Conservation (phyloP, 345 rosid species). For the Sonneratia alba region DNA sequence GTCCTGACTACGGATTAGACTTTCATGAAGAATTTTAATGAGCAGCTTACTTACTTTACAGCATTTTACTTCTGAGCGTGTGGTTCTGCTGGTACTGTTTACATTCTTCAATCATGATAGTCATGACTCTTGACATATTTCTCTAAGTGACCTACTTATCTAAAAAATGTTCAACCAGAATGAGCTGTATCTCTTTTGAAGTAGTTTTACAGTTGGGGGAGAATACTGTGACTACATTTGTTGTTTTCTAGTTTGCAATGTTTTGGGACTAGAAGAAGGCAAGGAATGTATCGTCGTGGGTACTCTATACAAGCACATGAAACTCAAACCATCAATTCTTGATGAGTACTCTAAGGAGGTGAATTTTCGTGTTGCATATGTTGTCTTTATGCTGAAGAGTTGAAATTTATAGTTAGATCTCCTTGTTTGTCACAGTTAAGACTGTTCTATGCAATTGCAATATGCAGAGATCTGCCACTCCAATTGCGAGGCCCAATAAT, state of each 20-base stretch:
- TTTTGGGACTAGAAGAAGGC: slow-evolving; percentile 72
- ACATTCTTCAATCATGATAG: too few species aligned
- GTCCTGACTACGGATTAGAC: too few species aligned
- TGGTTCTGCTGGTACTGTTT: too few species aligned
- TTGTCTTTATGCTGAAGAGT: not conserved
- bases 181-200: not conserved
- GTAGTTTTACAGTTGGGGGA: not conserved
- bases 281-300: slow-evolving; percentile 85
- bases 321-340: slow-evolving; percentile 87
- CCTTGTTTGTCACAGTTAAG: not conserved
- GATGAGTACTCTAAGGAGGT: slow-evolving; percentile 97
- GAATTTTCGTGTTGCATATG: slow-evolving; percentile 5
- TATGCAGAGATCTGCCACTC: slow-evolving; percentile 63
- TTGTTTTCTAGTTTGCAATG: slow-evolving; percentile 53
- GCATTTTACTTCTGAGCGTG: too few species aligned
- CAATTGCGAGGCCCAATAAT: slow-evolving; percentile 74
- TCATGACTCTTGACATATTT: too few species aligned
- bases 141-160: too few species aligned
- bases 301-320: slow-evolving; percentile 90
- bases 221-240: not conserved
- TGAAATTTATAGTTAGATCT: not conserved
- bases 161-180: not conserved
- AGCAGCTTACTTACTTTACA: too few species aligned
- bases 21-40: too few species aligned
- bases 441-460: not conserved